Base-by-base conservation (phyloP, 2,329 filamentous ascomycete species). In the Aspergillus aculeatinus region DNA sequence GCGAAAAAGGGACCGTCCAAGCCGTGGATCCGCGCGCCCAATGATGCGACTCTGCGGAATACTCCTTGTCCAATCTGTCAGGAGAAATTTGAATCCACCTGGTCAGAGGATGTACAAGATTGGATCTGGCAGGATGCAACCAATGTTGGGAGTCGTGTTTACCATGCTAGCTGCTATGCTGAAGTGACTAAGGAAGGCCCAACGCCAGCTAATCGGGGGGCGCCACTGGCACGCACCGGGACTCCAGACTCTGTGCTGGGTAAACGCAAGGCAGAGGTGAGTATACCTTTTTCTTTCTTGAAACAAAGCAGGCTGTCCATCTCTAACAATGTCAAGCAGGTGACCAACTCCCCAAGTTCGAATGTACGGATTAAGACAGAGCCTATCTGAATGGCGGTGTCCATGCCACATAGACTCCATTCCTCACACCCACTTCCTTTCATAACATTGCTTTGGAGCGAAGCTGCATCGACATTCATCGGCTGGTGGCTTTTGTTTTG, bases 71-170 rank as follows among this genome's bases (percentile, higher is more conserved):
- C 92, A 2, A 96, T 99, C 67, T 98, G 95, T 74, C 93, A 96
- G 74, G 95, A 99, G 73, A 89, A 90, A 66, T 98, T 99, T 69
- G 90, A 96, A 77, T 92, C 90, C 65, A 89, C 90, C 65, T 98
- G 92, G 89, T 87, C 94, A 6, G 92, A 96, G 68, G 92, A 96
- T 63, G 90, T 90, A 19, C 92, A 98, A 76, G 94, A 99, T 71
- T 98, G 93, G 85, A 94, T 99, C 47, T 98, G 95, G 91, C 89
- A 92, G 75, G 94, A 99, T 75, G 91, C 94, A 0, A 82, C 90
- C 54, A 85, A 89, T 65, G 86, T 96, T 31, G 90, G 90, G 39
- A 86, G 84, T 58, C 87, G 91, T 63, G 89, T 95, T 16, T 98
- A 92, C 70, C 95, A 99, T 75, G 92, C 89, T 11, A 96, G 88